phyloP scores from a whole-genome alignment of 805 yeast genomes.

The Pichia rugopelliculosa region DNA sequence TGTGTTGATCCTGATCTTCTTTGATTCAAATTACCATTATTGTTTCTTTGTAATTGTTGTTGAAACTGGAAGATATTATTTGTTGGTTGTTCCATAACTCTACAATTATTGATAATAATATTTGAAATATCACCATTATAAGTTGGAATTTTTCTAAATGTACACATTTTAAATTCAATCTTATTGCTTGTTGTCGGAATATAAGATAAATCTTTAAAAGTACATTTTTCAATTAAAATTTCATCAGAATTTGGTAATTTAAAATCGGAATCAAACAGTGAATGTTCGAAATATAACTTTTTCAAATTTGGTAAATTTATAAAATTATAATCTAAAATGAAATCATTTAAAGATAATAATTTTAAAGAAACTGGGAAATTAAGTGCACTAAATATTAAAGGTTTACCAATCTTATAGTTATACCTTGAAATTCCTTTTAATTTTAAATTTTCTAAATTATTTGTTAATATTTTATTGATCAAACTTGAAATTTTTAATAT shows the following conservation, averaged over 20 bases:
- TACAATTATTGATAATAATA: conserved; percentile 22
- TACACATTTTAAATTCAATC: conserved; percentile 27
- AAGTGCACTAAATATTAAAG: conserved; percentile 24
- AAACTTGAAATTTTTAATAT: conserved; percentile 22
- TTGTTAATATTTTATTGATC: conserved; percentile 22
- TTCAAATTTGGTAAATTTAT: conserved; percentile 20
- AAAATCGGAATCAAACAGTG: conserved; percentile 27
- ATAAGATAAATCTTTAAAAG: conserved; percentile 23
- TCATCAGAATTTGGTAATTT: conserved; percentile 23
- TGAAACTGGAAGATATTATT: conserved; percentile 21
- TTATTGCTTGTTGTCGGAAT: conserved; percentile 16
- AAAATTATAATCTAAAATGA: conserved; percentile 24
- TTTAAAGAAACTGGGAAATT: conserved; percentile 23
- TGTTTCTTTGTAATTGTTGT: conserved; percentile 16
- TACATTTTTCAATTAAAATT: conserved; percentile 25
- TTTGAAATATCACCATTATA: conserved; percentile 24
- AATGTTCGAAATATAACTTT: conserved; percentile 24
- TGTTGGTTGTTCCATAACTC: conserved; percentile 26
- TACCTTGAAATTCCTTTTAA: conserved; percentile 27
- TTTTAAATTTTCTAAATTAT: conserved; percentile 22
- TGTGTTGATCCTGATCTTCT: conserved; percentile 1
- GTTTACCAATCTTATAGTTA: conserved; percentile 26
- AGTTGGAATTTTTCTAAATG: conserved; percentile 24
- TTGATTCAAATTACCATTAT: conserved; percentile 3
- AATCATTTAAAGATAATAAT: conserved; percentile 24